Percentiles rank a stretch among this genome's conserved stretches.
phyloP scores from a whole-genome alignment of 139 green algal genomes.

The Asterochloris sp. region DNA sequence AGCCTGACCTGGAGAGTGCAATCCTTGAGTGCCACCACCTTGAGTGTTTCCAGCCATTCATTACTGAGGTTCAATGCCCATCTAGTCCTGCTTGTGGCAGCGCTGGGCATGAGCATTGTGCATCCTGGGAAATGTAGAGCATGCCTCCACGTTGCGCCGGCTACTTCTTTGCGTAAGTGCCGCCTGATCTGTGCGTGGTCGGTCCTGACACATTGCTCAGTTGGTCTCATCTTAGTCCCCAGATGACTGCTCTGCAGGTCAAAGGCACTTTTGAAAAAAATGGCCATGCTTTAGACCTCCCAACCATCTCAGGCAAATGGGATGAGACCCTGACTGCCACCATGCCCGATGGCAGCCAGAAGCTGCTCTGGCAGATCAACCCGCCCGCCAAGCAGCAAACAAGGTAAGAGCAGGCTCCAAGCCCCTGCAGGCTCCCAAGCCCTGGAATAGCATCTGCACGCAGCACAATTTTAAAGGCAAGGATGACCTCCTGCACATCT shows the following conservation, averaged over 20 bases:
- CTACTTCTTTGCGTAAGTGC: too few species aligned
- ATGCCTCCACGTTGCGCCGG: too few species aligned
- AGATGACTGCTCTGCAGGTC: conserved; percentile 9
- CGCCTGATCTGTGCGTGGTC: too few species aligned
- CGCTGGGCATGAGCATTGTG: too few species aligned
- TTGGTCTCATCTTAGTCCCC: too few species aligned
- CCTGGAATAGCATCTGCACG: not conserved
- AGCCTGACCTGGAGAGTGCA: too few species aligned
- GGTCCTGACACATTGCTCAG: too few species aligned
- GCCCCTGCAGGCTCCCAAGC: not conserved
- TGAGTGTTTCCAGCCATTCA: too few species aligned
- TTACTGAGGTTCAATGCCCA: too few species aligned
- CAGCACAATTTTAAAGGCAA: not conserved
- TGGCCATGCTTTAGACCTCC: conserved; percentile 27
- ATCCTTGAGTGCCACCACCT: too few species aligned
- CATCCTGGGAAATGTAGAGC: too few species aligned
- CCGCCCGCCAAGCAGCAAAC: conserved; percentile 14
- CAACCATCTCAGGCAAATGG: conserved; percentile 55
- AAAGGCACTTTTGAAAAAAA: conserved; percentile 34
- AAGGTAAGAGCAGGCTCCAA: not conserved
- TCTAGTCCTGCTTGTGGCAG: too few species aligned
- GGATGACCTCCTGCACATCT: not conserved
- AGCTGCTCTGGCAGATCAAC: conserved; percentile 53
- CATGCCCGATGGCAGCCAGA: conserved; percentile 29
- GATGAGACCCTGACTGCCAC: conserved; percentile 46